Conservation (phyloP, 2,329 filamentous ascomycete genomes). For the Fusarium sp. region DNA sequence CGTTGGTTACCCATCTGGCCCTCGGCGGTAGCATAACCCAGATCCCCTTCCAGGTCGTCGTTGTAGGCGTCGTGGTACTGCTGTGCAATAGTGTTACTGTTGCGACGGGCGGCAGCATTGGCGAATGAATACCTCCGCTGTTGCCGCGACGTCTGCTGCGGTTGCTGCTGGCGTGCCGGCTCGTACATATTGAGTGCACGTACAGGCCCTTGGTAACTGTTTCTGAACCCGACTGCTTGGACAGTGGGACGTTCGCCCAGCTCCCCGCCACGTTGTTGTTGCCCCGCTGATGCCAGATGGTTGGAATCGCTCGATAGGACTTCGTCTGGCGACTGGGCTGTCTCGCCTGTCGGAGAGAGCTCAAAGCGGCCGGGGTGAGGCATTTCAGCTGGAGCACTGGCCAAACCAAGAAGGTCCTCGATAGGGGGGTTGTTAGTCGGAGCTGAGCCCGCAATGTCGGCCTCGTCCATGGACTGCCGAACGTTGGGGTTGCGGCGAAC, state of each 20-base stretch:
- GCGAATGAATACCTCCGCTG: slow-evolving; percentile 71
- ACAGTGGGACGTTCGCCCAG: slow-evolving; percentile 41
- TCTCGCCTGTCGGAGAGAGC: slow-evolving; percentile 65
- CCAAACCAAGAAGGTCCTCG: slow-evolving; percentile 81
- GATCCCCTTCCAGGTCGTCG: slow-evolving; percentile 89
- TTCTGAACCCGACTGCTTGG: slow-evolving; percentile 40
- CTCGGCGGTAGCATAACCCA: slow-evolving; percentile 94
- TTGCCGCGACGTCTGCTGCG: slow-evolving; percentile 52
- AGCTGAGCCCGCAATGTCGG: slow-evolving; percentile 80
- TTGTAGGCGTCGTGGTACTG: slow-evolving; percentile 74
- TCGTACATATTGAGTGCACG: slow-evolving; percentile 62
- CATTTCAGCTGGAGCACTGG: slow-evolving; percentile 74
- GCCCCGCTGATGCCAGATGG: slow-evolving; percentile 28
- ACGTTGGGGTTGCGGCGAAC: slow-evolving; percentile 76
- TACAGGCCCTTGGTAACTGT: slow-evolving; percentile 60
- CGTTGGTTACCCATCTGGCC: slow-evolving; percentile 92
- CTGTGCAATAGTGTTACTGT: slow-evolving; percentile 67
- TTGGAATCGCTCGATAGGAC: slow-evolving; percentile 41
- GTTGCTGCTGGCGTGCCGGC: slow-evolving; percentile 59
- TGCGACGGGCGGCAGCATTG: slow-evolving; percentile 63
- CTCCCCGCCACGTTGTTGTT: slow-evolving; percentile 36
- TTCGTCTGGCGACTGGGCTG: slow-evolving; percentile 59
- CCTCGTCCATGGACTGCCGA: slow-evolving; percentile 77
- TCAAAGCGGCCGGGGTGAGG: slow-evolving; percentile 85
- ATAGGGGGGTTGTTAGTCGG: slow-evolving; percentile 53